These are phyloP conservation scores for Acephala macrosclerotiorum DNA, from an alignment of 2,329 filamentous ascomycete species.

Conservation along the genomic window DNA sequence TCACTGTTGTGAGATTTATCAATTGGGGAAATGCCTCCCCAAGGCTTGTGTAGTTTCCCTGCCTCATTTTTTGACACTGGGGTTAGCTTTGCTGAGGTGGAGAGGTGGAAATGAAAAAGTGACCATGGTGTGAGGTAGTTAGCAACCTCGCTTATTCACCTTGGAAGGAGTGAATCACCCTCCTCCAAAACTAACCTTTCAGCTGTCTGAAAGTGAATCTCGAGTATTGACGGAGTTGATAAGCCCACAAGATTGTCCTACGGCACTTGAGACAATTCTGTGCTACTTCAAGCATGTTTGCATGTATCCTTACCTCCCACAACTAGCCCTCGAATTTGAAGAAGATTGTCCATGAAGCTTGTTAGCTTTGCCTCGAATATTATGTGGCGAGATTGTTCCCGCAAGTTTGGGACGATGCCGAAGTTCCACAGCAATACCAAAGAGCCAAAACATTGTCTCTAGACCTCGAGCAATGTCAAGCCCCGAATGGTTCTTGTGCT, in stretches of 20 bases:
- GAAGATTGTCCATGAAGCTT: no score
- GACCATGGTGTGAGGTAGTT: background rate
- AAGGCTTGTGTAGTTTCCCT: slow-evolving; percentile 1
- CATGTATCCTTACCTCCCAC: no score
- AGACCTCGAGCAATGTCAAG: no score
- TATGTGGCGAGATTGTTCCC: no score
- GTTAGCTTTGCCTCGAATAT: no score
- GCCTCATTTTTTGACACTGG: background rate
- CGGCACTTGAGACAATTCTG: background rate
- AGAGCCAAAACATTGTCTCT: no score
- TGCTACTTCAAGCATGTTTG: background rate
- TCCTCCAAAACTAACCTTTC: background rate
- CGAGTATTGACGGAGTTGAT: background rate
- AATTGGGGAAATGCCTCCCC: slow-evolving; percentile 8
- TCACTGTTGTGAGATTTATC: slow-evolving; percentile 5
- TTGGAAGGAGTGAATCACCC: background rate
- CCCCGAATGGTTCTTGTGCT: no score
- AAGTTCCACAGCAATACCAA: no score
- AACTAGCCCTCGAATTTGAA: no score
- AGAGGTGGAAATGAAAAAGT: background rate
- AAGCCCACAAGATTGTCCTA: background rate
- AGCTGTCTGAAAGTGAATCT: background rate
- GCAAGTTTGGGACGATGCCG: no score
- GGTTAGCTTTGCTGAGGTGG: background rate
- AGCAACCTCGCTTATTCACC: background rate